Evolutionary conservation across 805 yeast species (phyloP).

Genomic region (Ogataea thermomethanolica): DNA sequence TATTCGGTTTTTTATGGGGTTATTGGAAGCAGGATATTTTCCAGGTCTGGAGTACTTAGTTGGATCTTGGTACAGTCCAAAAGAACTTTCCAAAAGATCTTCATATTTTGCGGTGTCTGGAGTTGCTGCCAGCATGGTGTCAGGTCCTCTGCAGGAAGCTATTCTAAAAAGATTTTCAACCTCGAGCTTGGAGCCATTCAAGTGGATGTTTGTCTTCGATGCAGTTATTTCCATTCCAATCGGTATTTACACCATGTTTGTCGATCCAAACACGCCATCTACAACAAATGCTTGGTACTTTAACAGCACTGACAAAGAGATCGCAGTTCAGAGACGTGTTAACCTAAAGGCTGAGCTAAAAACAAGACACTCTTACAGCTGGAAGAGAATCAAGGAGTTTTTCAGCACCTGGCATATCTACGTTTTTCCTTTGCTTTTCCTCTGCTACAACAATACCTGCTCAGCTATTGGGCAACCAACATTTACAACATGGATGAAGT

Average conservation of each 20-base stretch:
- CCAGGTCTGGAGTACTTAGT: slow-evolving; percentile 45
- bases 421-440: slow-evolving; percentile 41
- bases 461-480: slow-evolving; percentile 38
- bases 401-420: slow-evolving; percentile 49
- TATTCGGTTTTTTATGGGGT: slow-evolving; percentile 38
- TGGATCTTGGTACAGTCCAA: slow-evolving; percentile 35
- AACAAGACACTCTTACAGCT: slow-evolving; percentile 40
- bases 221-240: slow-evolving; percentile 37
- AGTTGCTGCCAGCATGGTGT: slow-evolving; percentile 33
- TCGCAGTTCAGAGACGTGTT: slow-evolving; percentile 44
- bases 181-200: slow-evolving; percentile 33
- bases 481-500: slow-evolving; percentile 43
- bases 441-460: slow-evolving; percentile 37
- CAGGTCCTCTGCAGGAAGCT: slow-evolving; percentile 38
- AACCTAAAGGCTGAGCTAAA: slow-evolving; percentile 41
- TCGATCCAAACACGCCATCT: slow-evolving; percentile 45
- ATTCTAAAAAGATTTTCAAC: slow-evolving; percentile 24
- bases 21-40: slow-evolving; percentile 46
- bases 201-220: slow-evolving; percentile 47
- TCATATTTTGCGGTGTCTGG: slow-evolving; percentile 35
- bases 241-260: slow-evolving; percentile 40
- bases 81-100: slow-evolving; percentile 35
- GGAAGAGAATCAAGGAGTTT: slow-evolving; percentile 35
- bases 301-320: slow-evolving; percentile 35
- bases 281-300: slow-evolving; percentile 40